These are phyloP conservation scores for Penicillium decumbens DNA, from an alignment of 2,329 filamentous ascomycete species.

Conservation along the genomic window DNA sequence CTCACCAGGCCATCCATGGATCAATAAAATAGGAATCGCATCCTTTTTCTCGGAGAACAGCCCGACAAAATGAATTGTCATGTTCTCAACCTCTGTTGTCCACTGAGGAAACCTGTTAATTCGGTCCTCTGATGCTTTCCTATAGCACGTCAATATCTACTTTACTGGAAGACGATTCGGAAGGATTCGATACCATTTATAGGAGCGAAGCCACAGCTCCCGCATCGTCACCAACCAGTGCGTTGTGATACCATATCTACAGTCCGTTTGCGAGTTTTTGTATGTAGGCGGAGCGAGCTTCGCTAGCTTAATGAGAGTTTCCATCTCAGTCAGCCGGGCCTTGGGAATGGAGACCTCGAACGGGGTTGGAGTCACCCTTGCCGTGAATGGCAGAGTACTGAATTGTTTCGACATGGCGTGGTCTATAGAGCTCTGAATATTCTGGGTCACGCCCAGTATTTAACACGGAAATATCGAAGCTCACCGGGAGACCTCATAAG, in stretches of 20 bases:
- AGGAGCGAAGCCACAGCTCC: slow-evolving; percentile 43
- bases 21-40: slow-evolving; percentile 47
- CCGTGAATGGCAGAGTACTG: slow-evolving; percentile 32
- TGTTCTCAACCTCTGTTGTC: slow-evolving; percentile 41
- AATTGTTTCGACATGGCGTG: slow-evolving; percentile 25
- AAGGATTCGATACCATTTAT: slow-evolving; percentile 43
- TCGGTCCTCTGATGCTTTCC: slow-evolving; percentile 35
- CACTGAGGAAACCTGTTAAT: slow-evolving; percentile 53
- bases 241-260: slow-evolving; percentile 44
- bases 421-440: neutral
- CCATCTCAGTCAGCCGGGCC: slow-evolving; percentile 44
- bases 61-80: slow-evolving; percentile 47
- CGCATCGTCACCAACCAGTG: slow-evolving; percentile 46
- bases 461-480: neutral
- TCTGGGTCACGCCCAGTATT: neutral
- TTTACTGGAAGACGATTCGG: neutral
- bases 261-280: slow-evolving; percentile 45
- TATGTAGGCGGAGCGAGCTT: slow-evolving; percentile 48
- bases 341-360: slow-evolving; percentile 46
- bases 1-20: slow-evolving; percentile 38
- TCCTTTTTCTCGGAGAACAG: slow-evolving; percentile 46
- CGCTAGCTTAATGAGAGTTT: slow-evolving; percentile 46
- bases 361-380: slow-evolving; percentile 36
- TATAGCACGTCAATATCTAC: slow-evolving; percentile 2
- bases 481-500: neutral